Base-by-base conservation (phyloP, 1,284 basidiomycete genomes). In the Cryptococcus deneoformans region DNA sequence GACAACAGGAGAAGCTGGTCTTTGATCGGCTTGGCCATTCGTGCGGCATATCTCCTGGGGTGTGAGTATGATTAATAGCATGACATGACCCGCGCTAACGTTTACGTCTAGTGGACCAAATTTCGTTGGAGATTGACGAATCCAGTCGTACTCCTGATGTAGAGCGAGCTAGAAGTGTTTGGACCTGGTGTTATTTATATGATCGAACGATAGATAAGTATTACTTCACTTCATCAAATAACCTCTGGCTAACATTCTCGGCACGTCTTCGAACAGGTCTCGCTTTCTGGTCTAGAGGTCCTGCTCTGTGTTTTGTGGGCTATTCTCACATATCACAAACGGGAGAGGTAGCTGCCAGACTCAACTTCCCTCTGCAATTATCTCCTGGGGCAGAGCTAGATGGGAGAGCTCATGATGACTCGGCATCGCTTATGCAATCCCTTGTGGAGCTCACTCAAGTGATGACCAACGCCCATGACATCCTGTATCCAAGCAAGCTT, bases 121-220 rank as follows among this genome's bases (percentile, higher is more conserved):
- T 74, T 24, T 63, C 77, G 2, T 64, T 74, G 14, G 73, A 76
- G 39, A 66, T 64, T n/a, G 61, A 66, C 24, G 73, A 74, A 38
- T 68, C 62, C 9, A 59, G 69, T 20, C 61, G 68, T 8, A 66
- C 68, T 8, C 61, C 71, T 2, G 70, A 72, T 43, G 62, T 77
- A 9, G 75, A 79, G 47, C 64, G 78, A 10, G 76, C 76, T 8
- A 61, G 76, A 46, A 67, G 75, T n/a, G 75, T 75, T 6, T 79
- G 77, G 77, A 79, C 78, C 3, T 79, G 76, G 71, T 79, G 78
- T 62, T 79, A 79, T 53, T 69, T 79, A 6, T 79, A 77, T 59
- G 78, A 79, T 57, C 71, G 77, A 3, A 76, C 77, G 36, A 73
- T 79, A 49, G 73, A 67, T 69, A 45, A n/a, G n/a, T n/a, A n/a